Evolutionary conservation across 2,329 filamentous ascomycete genomes (phyloP).

Genomic region (Harringtonia lauricola): DNA sequence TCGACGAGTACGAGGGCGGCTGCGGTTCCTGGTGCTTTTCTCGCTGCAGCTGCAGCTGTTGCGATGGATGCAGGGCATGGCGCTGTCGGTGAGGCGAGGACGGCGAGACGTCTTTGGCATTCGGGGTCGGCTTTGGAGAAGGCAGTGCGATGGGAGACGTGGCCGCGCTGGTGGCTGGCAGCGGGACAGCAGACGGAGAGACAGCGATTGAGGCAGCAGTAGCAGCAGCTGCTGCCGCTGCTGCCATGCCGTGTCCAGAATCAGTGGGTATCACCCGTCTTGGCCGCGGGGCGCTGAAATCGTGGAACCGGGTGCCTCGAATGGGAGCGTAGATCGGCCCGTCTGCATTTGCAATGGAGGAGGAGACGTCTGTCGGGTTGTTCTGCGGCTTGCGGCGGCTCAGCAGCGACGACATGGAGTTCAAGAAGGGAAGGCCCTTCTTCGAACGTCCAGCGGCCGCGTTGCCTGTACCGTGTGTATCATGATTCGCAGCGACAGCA

Average conservation of each 20-base stretch:
- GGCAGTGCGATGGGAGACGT: neutral
- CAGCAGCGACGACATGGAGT: conserved; percentile 47
- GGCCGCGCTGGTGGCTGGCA: neutral
- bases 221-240: conserved; percentile 5
- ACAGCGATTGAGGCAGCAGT: conserved; percentile 2
- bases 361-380: conserved; percentile 28
- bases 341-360: conserved; percentile 28
- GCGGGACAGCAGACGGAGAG: neutral
- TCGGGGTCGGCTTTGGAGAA: neutral
- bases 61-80: too few relatives aligned
- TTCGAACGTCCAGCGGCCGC: conserved; percentile 33
- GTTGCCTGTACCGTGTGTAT: conserved; percentile 25
- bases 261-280: conserved; percentile 26
- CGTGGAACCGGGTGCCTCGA: conserved; percentile 51
- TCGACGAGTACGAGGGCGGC: neutral
- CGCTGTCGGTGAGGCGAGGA: neutral
- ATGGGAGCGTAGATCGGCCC: conserved; percentile 51
- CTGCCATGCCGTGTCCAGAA: conserved; percentile 5
- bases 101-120: neutral
- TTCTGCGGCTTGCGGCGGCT: conserved; percentile 45
- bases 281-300: conserved; percentile 51
- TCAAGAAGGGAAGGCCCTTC: conserved; percentile 45
- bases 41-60: neutral
- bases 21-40: neutral
- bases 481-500: conserved; percentile 24